Base-by-base conservation (phyloP, 768 basidiomycete genomes). In the Serendipita indica region DNA sequence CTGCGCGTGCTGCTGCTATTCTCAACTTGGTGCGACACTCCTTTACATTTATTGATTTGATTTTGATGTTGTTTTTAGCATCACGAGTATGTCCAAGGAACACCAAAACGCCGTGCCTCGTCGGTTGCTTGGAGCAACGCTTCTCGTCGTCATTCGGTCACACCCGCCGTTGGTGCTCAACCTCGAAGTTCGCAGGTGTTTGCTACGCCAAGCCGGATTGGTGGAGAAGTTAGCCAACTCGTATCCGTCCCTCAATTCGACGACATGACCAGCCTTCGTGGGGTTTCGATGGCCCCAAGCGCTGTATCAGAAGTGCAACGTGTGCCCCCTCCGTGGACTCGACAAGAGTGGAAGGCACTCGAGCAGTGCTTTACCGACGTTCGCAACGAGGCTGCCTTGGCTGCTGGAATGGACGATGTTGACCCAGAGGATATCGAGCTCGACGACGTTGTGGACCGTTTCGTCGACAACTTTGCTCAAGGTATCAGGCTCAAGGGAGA, bases 361-460 rank as follows among this genome's bases (percentile, higher is more conserved):
- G 49, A 54, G 49, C 49, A 54, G 32, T 54, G 49, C 22, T 54
- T 54, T 54, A 54, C 49, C 20, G 49, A 54, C n/a, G 30, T 54
- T 10, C 49, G 49, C 20, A 20, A 22, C 22, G 49, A 54, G 32
- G 30, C 49, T 18, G 49, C 49, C 1, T n/a, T 10, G 20, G 49
- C 49, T 27, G n/a, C 16, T 7, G 49, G 30, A 7, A 16, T 54
- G 10, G 49, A 54, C 20, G 49, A 54, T n/a, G n/a, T 54, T 27
- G 22, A 54, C 22, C 49, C 49, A 10, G 49, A 54, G n/a, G 49
- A 54, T 22, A 30, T 54, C 10, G 49, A 54, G n/a, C 49, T 54
- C 20, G 49, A 54, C 22, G 49, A 54, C n/a, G 49, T 54, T 10
- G 49, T 54, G 12, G 49, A 25, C 32, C 49, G 49, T n/a, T 54